Evolutionary conservation across 345 rosid genomes (phyloP).

Genomic region (Gossypium turneri): DNA sequence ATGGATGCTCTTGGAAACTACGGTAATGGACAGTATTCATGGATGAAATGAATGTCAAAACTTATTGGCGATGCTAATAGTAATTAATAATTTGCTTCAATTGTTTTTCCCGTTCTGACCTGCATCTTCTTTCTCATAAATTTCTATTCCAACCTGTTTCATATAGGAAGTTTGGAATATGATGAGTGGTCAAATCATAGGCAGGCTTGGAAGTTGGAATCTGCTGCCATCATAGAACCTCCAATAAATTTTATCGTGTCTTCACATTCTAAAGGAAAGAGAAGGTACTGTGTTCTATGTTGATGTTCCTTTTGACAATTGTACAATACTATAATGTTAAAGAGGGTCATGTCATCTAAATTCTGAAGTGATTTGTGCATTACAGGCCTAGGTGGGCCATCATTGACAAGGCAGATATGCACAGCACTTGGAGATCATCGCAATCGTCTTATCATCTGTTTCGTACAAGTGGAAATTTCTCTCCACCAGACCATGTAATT

Average conservation of each 20-base stretch:
- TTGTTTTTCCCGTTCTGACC: constrained; percentile 4
- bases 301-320: constrained; percentile 10
- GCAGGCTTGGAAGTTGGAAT: constrained; percentile 98
- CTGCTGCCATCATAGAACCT: constrained; percentile 95
- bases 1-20: constrained; percentile 94
- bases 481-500: constrained; percentile 64
- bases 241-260: constrained; percentile 83
- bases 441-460: constrained; percentile 88
- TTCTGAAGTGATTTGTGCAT: constrained; percentile 23
- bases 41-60: constrained; percentile 20
- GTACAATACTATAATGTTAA: constrained; percentile 7
- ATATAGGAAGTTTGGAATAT: constrained; percentile 85
- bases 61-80: neutral
- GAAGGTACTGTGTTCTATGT: constrained; percentile 48
- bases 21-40: constrained; percentile 48
- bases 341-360: neutral
- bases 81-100: constrained; percentile 8
- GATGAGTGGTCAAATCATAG: constrained; percentile 97
- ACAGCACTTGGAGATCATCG: constrained; percentile 92
- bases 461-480: constrained; percentile 69
- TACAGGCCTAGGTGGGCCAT: constrained; percentile 98
- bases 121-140: constrained; percentile 2
- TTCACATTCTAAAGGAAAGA: constrained; percentile 80
- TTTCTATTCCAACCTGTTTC: constrained; percentile 10
- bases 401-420: constrained; percentile 93